A percentile compares a stretch with the other conserved stretches of the same genome.
These are phyloP conservation scores for Inosperma sp. DNA, from an alignment of 768 basidiomycete species.

Conservation along the genomic window DNA sequence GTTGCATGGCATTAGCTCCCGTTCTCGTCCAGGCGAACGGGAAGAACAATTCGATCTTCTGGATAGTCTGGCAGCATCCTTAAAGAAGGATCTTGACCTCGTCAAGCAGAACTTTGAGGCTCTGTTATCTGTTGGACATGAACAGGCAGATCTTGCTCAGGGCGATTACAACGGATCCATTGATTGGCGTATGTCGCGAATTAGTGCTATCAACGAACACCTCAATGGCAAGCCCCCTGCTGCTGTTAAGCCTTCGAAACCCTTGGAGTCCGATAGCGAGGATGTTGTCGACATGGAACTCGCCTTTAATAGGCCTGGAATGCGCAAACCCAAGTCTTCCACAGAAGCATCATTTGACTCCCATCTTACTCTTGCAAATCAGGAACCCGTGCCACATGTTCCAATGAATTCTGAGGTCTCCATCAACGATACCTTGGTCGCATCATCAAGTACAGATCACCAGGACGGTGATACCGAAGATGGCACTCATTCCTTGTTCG, in stretches of 20 bases:
- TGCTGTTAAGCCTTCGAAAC: conserved; percentile 34
- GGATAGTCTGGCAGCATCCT: conserved; percentile 45
- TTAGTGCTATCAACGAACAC: conserved; percentile 55
- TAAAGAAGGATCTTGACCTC: conserved; percentile 53
- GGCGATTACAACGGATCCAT: conserved; percentile 73
- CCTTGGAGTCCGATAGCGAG: conserved; percentile 38
- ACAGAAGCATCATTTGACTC: conserved; percentile 27
- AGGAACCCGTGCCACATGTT: conserved; percentile 14
- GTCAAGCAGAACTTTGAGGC: conserved; percentile 58
- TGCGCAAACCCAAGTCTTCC: conserved; percentile 27
- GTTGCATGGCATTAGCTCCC: conserved; percentile 37
- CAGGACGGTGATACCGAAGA: conserved; percentile 22
- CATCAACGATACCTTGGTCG: conserved; percentile 27
- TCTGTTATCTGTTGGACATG: conserved; percentile 58
- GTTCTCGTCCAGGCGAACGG: conserved; percentile 29
- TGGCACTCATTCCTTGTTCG: conserved; percentile 20
- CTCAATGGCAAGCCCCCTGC: conserved; percentile 31
- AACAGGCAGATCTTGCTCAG: conserved; percentile 65
- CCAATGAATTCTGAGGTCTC: conserved; percentile 22
- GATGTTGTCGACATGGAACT: conserved; percentile 58
- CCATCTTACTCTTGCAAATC: conserved; percentile 25
- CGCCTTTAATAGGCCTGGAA: conserved; percentile 42
- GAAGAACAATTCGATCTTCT: conserved; percentile 41
- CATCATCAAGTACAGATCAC: conserved; percentile 16
- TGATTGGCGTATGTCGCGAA: conserved; percentile 70